Base-by-base conservation (phyloP, 1,284 basidiomycete genomes). In the Abortiporus biennis region DNA sequence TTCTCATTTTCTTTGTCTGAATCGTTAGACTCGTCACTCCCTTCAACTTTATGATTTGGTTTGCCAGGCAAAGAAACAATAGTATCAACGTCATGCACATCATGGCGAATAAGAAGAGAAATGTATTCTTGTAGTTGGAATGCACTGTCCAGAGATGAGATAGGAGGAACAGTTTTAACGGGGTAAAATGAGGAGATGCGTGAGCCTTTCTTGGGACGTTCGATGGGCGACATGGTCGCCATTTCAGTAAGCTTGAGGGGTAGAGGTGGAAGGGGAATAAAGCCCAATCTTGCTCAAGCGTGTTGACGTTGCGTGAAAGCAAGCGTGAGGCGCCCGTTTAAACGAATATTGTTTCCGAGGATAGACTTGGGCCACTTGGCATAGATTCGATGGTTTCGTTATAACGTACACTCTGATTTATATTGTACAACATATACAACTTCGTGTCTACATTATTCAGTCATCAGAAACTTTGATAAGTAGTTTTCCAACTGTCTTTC, bases 51-150 rank as follows among this genome's bases (percentile, higher is more conserved):
- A 20, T 24, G 15, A 33, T 29, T 40, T 54, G 55, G 19, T 37
- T 35, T 32, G 11, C 69, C 80, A 8, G 92, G 92, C 2, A 93
- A 65, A 21, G 82, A 71, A 0, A 94, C 81, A 42, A 98, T 87
- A 4, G 76, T 64, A 27, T 89, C 77, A 21, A 97, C 85, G 58
- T 95, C 85, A 65, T 95, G 91, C 0, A 92, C 87, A 62, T 95
- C 83, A 27, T 78, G 69, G 6, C 85, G 79, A 47, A 96, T 87
- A 49, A 94, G 78, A 27, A 91, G 72, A 0, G 90, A 84, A 39
- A 99, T 89, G 64, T 94, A 97, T 59, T 98, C 93, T 57, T 97
- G 92, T 2, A 96, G 74, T 61, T 95, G 92, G 60, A 96, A 96
- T 0, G 92, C 88, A 53, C 89, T 92, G 64, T 95, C 86, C 19